Evolutionary conservation across 1,284 basidiomycete genomes (phyloP), one percentile per base, ranked within the genome.

Genomic region (Xerocomus amazonicus): DNA sequence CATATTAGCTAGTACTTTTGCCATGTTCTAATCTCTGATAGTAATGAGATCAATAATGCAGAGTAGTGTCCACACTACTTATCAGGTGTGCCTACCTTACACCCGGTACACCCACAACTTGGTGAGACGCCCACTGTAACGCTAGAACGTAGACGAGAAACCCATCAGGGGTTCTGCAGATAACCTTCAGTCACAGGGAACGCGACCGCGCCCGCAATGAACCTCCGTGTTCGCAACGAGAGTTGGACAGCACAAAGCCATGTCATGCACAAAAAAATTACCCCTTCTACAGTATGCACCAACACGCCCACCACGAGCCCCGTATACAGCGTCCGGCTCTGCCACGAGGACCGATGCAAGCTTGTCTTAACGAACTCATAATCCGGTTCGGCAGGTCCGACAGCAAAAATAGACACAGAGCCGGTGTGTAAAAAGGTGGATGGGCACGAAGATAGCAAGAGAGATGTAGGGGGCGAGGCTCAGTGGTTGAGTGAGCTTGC

Each of bases 331-430:
- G 79, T 47, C 76, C 77, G 80, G 53, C 75, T 83, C 10, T 77
- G 70, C 63, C 70, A 66, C 0, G 87, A 86, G 76, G 81, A 89
- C 16, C 55, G 67, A 6, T 73, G 69, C 39, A 90, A 63, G 0
- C 78, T 83, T 4, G 75, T 72, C 63, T 90, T 87, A 47, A 90
- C 84, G 61, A 83, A 88, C 53, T 87, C 83, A 60, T 76, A 88
- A 66, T 89, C 83, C 36, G 90, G 74, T 57, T 90, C 85, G 0
- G 79, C 69, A 0, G 87, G 85, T 26, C 83, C 79, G n/a, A 89
- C 70, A 6, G 74, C 65, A 41, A 71, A 65, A 50, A 87, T 79
- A 9, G 83, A 78, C 0, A 71, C 51, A 9, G 59, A 77, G 49
- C 12, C 86, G 79, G 58, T 90, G 85, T 0, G 75, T 78, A 47